Conservation (phyloP, 2,329 filamentous ascomycete genomes). For the Coniochaeta hoffmannii region DNA sequence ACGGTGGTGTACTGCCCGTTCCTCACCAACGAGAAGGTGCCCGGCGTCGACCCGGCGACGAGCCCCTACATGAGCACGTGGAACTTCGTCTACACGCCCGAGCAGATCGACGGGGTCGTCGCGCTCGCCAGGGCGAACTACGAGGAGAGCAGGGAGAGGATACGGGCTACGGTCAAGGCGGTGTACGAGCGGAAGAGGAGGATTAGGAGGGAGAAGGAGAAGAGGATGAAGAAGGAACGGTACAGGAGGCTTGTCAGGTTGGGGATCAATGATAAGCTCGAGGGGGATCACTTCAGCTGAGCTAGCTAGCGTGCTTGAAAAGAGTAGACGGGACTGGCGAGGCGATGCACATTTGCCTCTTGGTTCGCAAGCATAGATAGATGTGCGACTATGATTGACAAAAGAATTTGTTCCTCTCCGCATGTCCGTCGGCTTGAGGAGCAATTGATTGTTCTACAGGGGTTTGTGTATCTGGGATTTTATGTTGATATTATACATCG, state of each 20-base stretch:
- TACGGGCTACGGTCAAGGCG: conserved; percentile 70
- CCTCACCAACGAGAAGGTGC: conserved; percentile 70
- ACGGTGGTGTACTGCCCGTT: conserved; percentile 88
- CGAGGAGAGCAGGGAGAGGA: conserved; percentile 69
- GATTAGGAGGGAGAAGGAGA: conserved; percentile 48
- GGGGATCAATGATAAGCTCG: conserved; percentile 47
- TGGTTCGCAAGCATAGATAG: background rate
- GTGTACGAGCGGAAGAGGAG: conserved; percentile 90
- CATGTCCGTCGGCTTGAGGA: background rate
- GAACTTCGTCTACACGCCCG: conserved; percentile 94
- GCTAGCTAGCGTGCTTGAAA: background rate
- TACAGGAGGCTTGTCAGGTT: conserved; percentile 39
- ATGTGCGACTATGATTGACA: background rate
- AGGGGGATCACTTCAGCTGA: conserved; percentile 61
- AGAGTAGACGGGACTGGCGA: background rate
- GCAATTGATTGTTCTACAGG: background rate
- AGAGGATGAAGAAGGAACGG: conserved; percentile 26
- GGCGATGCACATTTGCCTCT: background rate
- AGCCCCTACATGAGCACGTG: conserved; percentile 90
- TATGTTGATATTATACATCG: background rate
- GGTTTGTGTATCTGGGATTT: background rate
- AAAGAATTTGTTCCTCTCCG: background rate
- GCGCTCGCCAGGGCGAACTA: conserved; percentile 81
- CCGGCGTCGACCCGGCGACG: conserved; percentile 73
- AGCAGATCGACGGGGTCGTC: conserved; percentile 82